Evolutionary conservation across 306 rosid species (phyloP).

Genomic region (Trifolium pratense): DNA sequence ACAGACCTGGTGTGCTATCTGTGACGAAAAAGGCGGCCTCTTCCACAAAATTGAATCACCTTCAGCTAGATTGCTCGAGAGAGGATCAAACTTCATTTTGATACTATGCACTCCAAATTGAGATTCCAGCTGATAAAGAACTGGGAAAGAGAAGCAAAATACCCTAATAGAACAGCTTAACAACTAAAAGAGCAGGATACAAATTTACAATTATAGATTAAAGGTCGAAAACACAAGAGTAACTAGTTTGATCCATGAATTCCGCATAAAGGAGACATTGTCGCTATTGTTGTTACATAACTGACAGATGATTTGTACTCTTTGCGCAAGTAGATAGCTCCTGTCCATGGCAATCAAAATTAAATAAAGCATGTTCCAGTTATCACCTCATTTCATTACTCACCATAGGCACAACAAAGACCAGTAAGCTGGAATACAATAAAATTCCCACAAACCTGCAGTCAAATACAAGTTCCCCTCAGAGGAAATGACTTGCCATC

Average conservation of each 20-base stretch:
- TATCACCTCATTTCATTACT: slow-evolving; percentile 30
- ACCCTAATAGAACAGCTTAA: slow-evolving; percentile 10
- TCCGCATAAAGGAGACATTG: slow-evolving; percentile 11
- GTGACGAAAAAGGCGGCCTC: slow-evolving; percentile 34
- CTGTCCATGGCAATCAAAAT: slow-evolving; percentile 29
- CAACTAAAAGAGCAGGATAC: slow-evolving; percentile 3
- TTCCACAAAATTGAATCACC: slow-evolving; percentile 36
- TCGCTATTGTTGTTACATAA: slow-evolving; percentile 3
- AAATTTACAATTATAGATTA: slow-evolving; percentile 24
- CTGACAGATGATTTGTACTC: slow-evolving; percentile 9
- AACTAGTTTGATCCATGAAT: slow-evolving; percentile 19
- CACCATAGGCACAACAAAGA: slow-evolving; percentile 1
- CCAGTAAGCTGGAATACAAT: slow-evolving; percentile 24
- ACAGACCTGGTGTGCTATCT: slow-evolving; percentile 24
- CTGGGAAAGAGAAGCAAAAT: slow-evolving; percentile 8
- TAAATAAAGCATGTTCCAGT: slow-evolving; percentile 34
- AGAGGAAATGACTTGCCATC: slow-evolving; percentile 90
- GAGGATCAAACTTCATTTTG: slow-evolving; percentile 26
- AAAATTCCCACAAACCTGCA: slow-evolving; percentile 40
- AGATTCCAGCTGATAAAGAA: slow-evolving; percentile 20
- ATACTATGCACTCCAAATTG: slow-evolving; percentile 22
- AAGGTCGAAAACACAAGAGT: not conserved
- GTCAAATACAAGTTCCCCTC: slow-evolving; percentile 46
- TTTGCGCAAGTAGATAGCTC: slow-evolving; percentile 25
- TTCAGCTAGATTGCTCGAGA: slow-evolving; percentile 18